Evolutionary conservation across 1,284 basidiomycete species (phyloP).

Genomic region (Ustilago lituana): DNA sequence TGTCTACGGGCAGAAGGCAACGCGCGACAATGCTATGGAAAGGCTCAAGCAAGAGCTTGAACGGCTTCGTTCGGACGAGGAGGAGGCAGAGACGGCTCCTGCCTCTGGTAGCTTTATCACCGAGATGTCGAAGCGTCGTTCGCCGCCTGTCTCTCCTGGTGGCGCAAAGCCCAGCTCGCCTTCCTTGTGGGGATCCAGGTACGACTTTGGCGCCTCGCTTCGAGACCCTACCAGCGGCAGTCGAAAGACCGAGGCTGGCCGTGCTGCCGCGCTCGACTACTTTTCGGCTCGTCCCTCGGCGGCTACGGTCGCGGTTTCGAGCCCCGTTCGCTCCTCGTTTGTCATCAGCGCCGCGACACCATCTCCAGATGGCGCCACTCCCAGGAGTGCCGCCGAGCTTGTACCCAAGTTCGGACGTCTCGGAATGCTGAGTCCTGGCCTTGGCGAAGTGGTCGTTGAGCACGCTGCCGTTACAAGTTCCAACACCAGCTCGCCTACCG

Average conservation of each 20-base stretch:
- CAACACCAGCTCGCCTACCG: constrained; percentile 35
- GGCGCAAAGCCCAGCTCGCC: constrained; percentile 61
- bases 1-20: constrained; percentile 64
- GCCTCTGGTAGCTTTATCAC: constrained; percentile 31
- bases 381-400: constrained; percentile 33
- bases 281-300: constrained; percentile 54
- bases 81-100: constrained; percentile 64
- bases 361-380: constrained; percentile 41
- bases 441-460: constrained; percentile 51
- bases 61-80: constrained; percentile 69
- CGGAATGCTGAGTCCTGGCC: constrained; percentile 59
- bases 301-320: constrained; percentile 2
- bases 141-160: constrained; percentile 58
- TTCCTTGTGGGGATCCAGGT: constrained; percentile 63
- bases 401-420: constrained; percentile 50
- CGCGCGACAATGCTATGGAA: constrained; percentile 62
- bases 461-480: constrained; percentile 39
- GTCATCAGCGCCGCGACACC: constrained; percentile 50
- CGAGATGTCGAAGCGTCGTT: constrained; percentile 48
- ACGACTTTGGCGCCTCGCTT: constrained; percentile 71
- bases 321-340: constrained; percentile 35
- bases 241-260: constrained; percentile 50
- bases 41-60: constrained; percentile 70
- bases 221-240: constrained; percentile 67
- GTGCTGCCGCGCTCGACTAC: constrained; percentile 62